A percentile compares a stretch with the other conserved stretches of the same genome.
phyloP scores from a whole-genome alignment of 2,329 filamentous ascomycete genomes.

The Xylaria polymorpha region DNA sequence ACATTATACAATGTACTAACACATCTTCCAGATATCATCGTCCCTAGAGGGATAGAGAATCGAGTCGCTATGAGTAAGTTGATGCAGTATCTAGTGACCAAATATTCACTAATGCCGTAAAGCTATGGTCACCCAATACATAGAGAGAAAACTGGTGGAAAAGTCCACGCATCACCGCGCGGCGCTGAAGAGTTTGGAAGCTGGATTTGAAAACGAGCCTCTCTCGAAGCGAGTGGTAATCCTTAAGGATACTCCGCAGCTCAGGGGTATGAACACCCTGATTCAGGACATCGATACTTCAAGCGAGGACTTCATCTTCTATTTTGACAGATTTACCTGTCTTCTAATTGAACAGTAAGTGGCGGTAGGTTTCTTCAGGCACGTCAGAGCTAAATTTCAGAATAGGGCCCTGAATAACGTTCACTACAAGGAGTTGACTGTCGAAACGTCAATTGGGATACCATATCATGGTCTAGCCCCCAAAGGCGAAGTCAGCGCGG shows the following conservation, averaged over 20 bases:
- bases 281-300: constrained; percentile 82
- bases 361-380: not conserved
- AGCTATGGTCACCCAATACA: constrained; percentile 95
- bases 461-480: constrained; percentile 77
- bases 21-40: constrained; percentile 77
- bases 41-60: constrained; percentile 95
- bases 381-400: constrained; percentile 5
- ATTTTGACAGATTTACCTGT: constrained; percentile 90
- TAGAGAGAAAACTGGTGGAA: constrained; percentile 84
- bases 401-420: constrained; percentile 79
- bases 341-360: constrained; percentile 81
- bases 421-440: constrained; percentile 70
- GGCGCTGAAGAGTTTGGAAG: constrained; percentile 80
- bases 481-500: constrained; percentile 82
- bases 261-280: constrained; percentile 89
- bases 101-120: constrained; percentile 30
- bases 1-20: constrained; percentile 19
- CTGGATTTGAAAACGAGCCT: constrained; percentile 75
- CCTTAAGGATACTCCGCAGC: constrained; percentile 80
- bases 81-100: not conserved
- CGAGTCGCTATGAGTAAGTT: constrained; percentile 82
- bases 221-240: constrained; percentile 80
- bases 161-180: constrained; percentile 87
- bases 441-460: constrained; percentile 77
- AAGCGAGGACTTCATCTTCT: constrained; percentile 95